Conservation (phyloP, 2,329 filamentous ascomycete species). For the Dothistroma septosporum region DNA sequence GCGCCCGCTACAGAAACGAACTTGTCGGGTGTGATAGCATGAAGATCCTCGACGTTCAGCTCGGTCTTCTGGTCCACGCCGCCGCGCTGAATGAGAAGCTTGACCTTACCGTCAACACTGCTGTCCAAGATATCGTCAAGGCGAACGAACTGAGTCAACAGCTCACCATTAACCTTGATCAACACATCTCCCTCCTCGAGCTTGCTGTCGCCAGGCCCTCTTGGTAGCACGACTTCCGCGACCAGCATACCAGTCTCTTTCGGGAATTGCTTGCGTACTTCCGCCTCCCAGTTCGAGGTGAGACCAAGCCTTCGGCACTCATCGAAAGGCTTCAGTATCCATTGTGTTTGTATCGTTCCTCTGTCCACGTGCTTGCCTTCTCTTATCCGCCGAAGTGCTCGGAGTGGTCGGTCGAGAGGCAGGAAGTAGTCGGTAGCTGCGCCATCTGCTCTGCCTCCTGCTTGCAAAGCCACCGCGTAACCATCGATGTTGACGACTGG, state of each 20-base stretch:
- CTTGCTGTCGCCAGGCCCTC: constrained; percentile 80
- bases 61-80: constrained; percentile 83
- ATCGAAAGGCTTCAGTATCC: constrained; percentile 94
- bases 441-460: constrained; percentile 87
- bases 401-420: constrained; percentile 81
- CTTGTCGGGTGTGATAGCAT: constrained; percentile 90
- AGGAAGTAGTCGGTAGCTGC: constrained; percentile 98
- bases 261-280: constrained; percentile 76
- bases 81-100: constrained; percentile 79
- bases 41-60: constrained; percentile 80
- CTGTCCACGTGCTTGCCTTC: constrained; percentile 70
- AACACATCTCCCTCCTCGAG: constrained; percentile 93
- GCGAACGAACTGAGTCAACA: constrained; percentile 87
- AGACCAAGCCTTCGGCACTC: constrained; percentile 89
- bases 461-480: constrained; percentile 85
- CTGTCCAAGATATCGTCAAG: constrained; percentile 90
- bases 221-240: constrained; percentile 87
- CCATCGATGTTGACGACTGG: constrained; percentile 96
- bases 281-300: constrained; percentile 78
- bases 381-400: constrained; percentile 82
- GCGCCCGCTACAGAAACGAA: constrained; percentile 92
- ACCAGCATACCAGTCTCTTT: constrained; percentile 96
- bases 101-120: constrained; percentile 73
- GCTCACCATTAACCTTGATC: constrained; percentile 86
- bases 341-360: constrained; percentile 97